Evolutionary conservation across 2,329 filamentous ascomycete species (phyloP), one percentile per base, ranked within the genome.

Genomic region (Sclerotiophoma versabilis): DNA sequence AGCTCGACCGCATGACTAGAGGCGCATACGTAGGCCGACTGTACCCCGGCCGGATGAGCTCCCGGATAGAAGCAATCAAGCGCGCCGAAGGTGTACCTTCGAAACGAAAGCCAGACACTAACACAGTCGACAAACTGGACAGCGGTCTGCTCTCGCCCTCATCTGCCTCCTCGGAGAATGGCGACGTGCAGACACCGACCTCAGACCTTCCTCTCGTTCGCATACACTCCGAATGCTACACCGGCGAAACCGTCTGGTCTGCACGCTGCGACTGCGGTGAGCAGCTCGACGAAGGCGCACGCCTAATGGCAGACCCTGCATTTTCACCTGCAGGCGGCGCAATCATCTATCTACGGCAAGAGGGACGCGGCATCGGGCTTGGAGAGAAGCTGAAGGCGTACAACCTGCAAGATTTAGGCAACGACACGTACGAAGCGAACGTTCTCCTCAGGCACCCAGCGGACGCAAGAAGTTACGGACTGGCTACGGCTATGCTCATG

Each of bases 191-290:
- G 25, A 61, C 70, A 7, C 57, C 68, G 0, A 68, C 72, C 4
- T 63, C 71, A 3, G 72, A 75, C 11, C 76, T 89, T 1, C 91
- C 95, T 0, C 80, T 99, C 32, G 93, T 99, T 39, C 85, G 95
- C 52, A 99, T 99, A 71, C 95, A 99, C 75, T 96, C 91, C 3
- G 95, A 99, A 76, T 99, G 95, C 78, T 99, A 99, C 76, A 99
- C 95, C 0, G 95, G 95, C 54, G 95, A 99, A 80, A 99, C 95
- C 0, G 95, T 96, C 1, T 98, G 95, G 95, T 97, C 93, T 7
- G 93, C 95, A 29, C 87, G 95, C 23, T 99, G 95, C 78, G 95
- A 99, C 77, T 99, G 95, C 74, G 95, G 95, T 51, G 95, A 99
- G 77, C 95, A 99, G 75, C 83, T 99, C 2, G 95, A 99, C 74